Base-by-base conservation (phyloP, 805 yeast genomes). In the Yarrowia osloensis region DNA sequence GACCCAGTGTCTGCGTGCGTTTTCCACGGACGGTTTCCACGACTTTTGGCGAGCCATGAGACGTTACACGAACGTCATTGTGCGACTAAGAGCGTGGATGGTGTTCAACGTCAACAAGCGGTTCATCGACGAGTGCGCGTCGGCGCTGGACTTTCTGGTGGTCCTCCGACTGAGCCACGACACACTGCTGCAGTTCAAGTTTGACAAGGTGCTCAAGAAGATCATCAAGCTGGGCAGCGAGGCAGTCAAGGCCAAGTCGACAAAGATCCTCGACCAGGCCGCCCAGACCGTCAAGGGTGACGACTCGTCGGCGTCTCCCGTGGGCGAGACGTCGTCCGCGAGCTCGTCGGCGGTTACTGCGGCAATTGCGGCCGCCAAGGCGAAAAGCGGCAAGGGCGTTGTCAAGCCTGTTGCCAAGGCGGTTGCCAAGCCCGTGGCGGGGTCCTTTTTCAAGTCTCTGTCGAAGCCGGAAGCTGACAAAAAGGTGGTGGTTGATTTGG, bases 81-180 rank as follows among this genome's bases (percentile, higher is more conserved):
- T 46, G 24, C 52, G 66, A 4, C 31, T 61, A 9, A 42, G 66
- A 24, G 52, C 66, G 5, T 61, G 66, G 66, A 61, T 61, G 66
- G 66, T 61, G 3, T 61, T 61, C 66, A 61, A 61, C 42, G 54
- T 61, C 33, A 61, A 61, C 42, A 61, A 61, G 17, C 66, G 66
- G 40, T 31, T 61, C 54, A 31, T 46, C 35, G 54, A 61, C 15
- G 54, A 61, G 54, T 61, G 66, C n/a, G 19, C 29, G 1, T 17
- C n/a, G 8, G 66, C 66, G 3, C 33, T 61, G 44, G 66, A 61
- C 26, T 61, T 61, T 33, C 11, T 61, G 52, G 33, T 46, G 29
- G 54, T 61, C 2, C 31, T 61, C 55, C 22, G 66, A 6, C 42
- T 61, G 13, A 21, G 42, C 6, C 54, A 61, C 22, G 66, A 44